These are phyloP conservation scores for Hamigera avellanea DNA, from an alignment of 495 filamentous ascomycete species.

Conservation along the genomic window DNA sequence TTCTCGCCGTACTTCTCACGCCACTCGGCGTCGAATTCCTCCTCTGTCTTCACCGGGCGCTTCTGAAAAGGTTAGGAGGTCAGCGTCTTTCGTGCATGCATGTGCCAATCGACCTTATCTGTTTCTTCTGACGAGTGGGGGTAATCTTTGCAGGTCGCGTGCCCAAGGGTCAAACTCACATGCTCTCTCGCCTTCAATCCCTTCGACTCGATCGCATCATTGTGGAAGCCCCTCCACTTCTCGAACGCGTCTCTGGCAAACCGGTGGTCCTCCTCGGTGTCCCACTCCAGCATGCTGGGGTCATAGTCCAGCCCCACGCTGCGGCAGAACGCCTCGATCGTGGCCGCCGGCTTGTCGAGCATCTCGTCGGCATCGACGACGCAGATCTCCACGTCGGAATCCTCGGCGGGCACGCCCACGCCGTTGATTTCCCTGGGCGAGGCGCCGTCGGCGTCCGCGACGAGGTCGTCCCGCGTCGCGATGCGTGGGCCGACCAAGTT, in stretches of 20 bases:
- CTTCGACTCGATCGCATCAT: conserved; percentile 77
- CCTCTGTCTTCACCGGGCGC: conserved; percentile 48
- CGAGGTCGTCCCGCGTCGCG: conserved; percentile 31
- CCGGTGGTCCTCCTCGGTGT: conserved; percentile 53
- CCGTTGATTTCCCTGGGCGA: conserved; percentile 10
- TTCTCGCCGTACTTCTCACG: conserved; percentile 68
- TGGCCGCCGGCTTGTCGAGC: conserved; percentile 64
- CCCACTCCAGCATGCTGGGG: conserved; percentile 72
- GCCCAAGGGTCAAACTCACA: too few relatives aligned
- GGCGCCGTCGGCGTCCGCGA: conserved; percentile 3
- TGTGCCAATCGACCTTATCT: too few relatives aligned
- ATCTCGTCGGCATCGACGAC: conserved; percentile 94
- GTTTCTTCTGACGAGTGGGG: too few relatives aligned
- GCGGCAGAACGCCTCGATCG: conserved; percentile 66
- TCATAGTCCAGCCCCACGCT: conserved; percentile 63
- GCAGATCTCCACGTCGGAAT: conserved; percentile 49
- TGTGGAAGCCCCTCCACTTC: conserved; percentile 95
- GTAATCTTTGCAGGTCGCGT: too few relatives aligned
- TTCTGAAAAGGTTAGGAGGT: too few relatives aligned
- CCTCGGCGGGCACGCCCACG: conserved; percentile 11
- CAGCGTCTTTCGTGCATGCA: too few relatives aligned
- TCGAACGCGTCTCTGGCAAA: conserved; percentile 62
- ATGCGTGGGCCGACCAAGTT: conserved; percentile 52
- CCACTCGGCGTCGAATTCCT: conserved; percentile 72
- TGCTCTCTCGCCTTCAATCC: conserved; percentile 57